Evolutionary conservation across 306 rosid genomes (phyloP).

Genomic region (Cucurbita pepo): DNA sequence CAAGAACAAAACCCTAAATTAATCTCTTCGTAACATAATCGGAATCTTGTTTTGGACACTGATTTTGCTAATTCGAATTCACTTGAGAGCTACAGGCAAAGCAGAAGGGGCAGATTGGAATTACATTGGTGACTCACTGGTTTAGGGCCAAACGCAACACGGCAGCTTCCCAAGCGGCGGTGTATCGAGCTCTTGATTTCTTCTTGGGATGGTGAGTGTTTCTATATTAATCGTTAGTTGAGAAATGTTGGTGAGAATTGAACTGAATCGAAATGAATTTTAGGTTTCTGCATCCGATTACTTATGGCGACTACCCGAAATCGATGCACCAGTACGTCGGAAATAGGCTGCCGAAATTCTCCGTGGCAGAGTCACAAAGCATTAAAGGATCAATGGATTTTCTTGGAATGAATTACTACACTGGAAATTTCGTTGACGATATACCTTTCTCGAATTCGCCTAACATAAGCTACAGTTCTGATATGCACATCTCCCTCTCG

Average conservation of each 20-base stretch:
- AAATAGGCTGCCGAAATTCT: conserved; percentile 36
- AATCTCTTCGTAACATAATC: not conserved
- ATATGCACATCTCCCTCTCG: conserved; percentile 11
- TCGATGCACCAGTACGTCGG: conserved; percentile 27
- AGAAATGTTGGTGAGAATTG: not conserved
- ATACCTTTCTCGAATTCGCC: not conserved
- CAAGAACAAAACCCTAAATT: not conserved
- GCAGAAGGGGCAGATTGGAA: conserved; percentile 27
- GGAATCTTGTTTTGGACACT: not conserved
- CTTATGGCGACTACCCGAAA: conserved; percentile 39
- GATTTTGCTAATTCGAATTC: not conserved
- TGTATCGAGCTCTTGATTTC: conserved; percentile 22
- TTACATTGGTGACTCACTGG: conserved; percentile 22
- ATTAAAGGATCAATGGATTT: conserved; percentile 35
- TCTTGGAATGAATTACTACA: conserved; percentile 51
- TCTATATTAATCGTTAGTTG: not conserved
- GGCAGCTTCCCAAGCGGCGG: conserved; percentile 15
- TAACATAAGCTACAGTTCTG: conserved; percentile 19
- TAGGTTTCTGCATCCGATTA: conserved; percentile 39
- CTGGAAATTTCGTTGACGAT: conserved; percentile 18
- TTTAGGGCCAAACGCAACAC: conserved; percentile 12
- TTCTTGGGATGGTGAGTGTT: conserved; percentile 28
- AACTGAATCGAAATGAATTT: not conserved
- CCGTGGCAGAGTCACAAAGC: conserved; percentile 8
- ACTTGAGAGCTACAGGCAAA: conserved; percentile 6